Base-by-base conservation (phyloP, 1,284 basidiomycete genomes). In the Rhodofomes roseus region DNA sequence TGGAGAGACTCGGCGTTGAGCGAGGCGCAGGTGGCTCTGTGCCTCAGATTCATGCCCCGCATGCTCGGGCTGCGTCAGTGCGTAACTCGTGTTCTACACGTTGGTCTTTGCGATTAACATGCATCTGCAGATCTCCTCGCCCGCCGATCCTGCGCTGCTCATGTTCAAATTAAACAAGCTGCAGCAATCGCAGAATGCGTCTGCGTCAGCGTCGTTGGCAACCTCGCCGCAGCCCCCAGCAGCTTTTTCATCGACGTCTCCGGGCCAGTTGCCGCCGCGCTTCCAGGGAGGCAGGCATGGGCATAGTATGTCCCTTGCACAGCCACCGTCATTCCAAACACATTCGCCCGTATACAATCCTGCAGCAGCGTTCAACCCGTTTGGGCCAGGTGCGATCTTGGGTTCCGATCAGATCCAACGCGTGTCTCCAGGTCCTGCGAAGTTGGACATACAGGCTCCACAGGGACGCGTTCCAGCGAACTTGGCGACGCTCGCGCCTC, bases 131-230 rank as follows among this genome's bases (percentile, higher is more conserved):
- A 90, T 93, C 73, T 93, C 90, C 2, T 92, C 90, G 22, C 90
- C 91, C 25, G 90, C 90, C 7, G 90, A 92, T 69, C 90, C 91
- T 43, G 86, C 87, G 20, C 74, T 93, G 27, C 77, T 93, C 27
- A 80, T 84, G 66, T 92, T 89, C 76, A 92, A 91, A 70, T 78
- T 93, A 48, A 91, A 91, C 74, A 92, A 90, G 72, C 77, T 93
- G 11, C 89, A 91, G 65, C 85, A 87, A 71, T 82, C 87, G 0
- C 89, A 90, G 66, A 79, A 77, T 44, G 75, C 75, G 20, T 82
- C 85, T 1, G 73, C 77, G 7, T 68, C 73, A 6, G 81, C 80
- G 64, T 89, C 86, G 3, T 69, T 85, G 22, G 76, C 86, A 18
- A 72, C 80, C 14, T 91, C 89, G 11, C 89, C 89, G 2, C 85